Percentiles rank a stretch among this genome's conserved stretches.
These are phyloP conservation scores for Diaporthe ilicicola DNA, from an alignment of 2,329 filamentous ascomycete species.

Conservation along the genomic window DNA sequence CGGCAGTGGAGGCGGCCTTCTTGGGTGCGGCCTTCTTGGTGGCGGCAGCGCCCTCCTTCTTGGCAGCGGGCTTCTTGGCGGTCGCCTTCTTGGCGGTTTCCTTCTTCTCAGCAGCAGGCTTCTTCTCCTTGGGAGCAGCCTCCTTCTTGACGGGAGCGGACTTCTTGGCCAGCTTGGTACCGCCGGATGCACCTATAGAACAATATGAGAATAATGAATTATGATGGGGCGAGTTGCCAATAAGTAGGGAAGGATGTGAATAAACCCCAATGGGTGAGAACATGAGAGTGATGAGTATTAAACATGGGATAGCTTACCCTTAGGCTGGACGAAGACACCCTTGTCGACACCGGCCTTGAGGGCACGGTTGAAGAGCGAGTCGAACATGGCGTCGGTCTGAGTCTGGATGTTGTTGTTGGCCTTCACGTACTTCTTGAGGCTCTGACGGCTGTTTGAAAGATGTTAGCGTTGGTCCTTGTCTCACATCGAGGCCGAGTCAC, in stretches of 20 bases:
- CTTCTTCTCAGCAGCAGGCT: conserved; percentile 43
- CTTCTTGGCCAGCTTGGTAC: conserved; percentile 80
- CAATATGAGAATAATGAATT: not conserved
- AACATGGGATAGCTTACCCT: conserved; percentile 68
- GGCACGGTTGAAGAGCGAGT: conserved; percentile 85
- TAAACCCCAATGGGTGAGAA: not conserved
- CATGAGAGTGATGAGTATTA: not conserved
- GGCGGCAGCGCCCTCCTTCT: conserved; percentile 45
- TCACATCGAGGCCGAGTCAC: conserved; percentile 22
- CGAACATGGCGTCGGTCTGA: conserved; percentile 64
- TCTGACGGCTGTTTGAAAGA: conserved; percentile 56
- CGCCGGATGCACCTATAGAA: conserved; percentile 77
- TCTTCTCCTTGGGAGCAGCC: conserved; percentile 41
- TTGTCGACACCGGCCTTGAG: conserved; percentile 84
- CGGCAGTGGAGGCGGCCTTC: conserved; percentile 51
- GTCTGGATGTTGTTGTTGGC: conserved; percentile 59
- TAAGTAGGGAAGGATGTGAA: conserved; percentile 31
- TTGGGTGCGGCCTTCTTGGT: conserved; percentile 57
- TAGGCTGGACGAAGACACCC: conserved; percentile 87
- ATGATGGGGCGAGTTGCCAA: not conserved
- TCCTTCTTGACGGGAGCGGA: conserved; percentile 45
- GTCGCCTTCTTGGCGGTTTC: conserved; percentile 48
- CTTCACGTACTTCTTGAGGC: conserved; percentile 69
- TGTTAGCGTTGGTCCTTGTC: conserved; percentile 41
- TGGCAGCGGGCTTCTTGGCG: conserved; percentile 42